Base-by-base conservation (phyloP, 73 alveolate genomes). In the Paramecium octaurelia region DNA sequence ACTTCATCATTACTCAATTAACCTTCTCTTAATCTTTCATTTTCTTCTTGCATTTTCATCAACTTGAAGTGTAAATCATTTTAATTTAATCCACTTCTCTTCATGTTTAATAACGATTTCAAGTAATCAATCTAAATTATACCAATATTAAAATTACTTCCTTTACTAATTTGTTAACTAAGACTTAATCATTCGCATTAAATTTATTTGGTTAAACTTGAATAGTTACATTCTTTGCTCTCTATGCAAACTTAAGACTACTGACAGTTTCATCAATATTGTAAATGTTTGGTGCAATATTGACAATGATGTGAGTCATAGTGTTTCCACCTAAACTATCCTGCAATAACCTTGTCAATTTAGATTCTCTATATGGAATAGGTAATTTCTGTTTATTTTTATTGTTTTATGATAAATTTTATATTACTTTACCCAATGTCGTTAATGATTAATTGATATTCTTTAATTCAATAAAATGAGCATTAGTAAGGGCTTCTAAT, bases 221-320 rank as follows among this genome's bases (percentile, higher is more conserved):
- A 70, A 96, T 92, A 93, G 93, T 73, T 23, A 93, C 68, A 70
- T 92, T 93, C 85, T 94, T 95, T 1, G 99, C 99, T 87, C 99
- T 96, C 85, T 97, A 98, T 21, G 99, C 99, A 80, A 97, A 97
- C 91, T 97, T 96, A 10, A 97, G 54, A 11, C 99, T 96, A 60
- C 93, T 88, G 27, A 97, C 92, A 44, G 98, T 92, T 91, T 97
- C 99, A 77, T 97, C 99, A 21, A 88, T 68, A 76, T 95, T 93
- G 11, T 96, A 94, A 0, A 89, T 68, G 8, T 93, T 40, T n/a
- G 99, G 99, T 16, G 99, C 95, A 23, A 97, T 93, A 10, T 98
- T 96, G 9, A 98, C 99, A 8, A 97, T 88, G 21, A 97, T 86
- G 58, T 86, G 92, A 9, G 99, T 97, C 86, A 68, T 88, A 38